Evolutionary conservation across 345 rosid species (phyloP).

Genomic region (Gossypium mustelinum): DNA sequence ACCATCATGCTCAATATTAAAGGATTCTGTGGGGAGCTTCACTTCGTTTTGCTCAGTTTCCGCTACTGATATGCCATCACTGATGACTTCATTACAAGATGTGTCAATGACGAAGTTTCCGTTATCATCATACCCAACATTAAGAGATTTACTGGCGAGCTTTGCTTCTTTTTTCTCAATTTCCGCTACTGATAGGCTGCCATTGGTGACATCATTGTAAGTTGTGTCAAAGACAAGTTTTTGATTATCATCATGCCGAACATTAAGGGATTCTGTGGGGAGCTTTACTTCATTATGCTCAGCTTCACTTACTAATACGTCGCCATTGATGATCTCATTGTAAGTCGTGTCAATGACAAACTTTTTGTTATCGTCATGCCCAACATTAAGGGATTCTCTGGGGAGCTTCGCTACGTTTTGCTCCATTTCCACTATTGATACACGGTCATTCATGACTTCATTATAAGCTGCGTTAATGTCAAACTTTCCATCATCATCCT

Average conservation of each 20-base stretch:
- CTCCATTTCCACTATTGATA: neutral
- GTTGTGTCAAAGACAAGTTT: too few relatives aligned
- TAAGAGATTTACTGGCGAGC: too few relatives aligned
- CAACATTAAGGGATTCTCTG: neutral
- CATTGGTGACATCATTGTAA: too few relatives aligned
- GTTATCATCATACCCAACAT: too few relatives aligned
- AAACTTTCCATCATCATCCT: too few relatives aligned
- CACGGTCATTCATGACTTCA: neutral
- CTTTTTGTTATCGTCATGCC: neutral
- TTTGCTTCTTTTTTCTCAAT: too few relatives aligned
- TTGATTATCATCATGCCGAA: neutral
- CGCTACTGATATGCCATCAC: neutral
- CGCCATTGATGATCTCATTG: neutral
- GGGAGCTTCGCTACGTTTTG: neutral
- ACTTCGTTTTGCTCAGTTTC: neutral
- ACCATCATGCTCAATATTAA: neutral
- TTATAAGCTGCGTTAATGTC: conserved; percentile 30
- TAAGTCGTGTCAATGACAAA: too few relatives aligned
- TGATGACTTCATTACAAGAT: too few relatives aligned
- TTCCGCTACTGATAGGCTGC: too few relatives aligned
- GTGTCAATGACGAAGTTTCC: too few relatives aligned
- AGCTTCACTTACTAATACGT: neutral
- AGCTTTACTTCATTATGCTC: neutral
- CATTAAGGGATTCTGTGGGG: neutral
- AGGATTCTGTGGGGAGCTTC: neutral